Base-by-base conservation (phyloP, 768 basidiomycete species). In the Hericium rajendrae region DNA sequence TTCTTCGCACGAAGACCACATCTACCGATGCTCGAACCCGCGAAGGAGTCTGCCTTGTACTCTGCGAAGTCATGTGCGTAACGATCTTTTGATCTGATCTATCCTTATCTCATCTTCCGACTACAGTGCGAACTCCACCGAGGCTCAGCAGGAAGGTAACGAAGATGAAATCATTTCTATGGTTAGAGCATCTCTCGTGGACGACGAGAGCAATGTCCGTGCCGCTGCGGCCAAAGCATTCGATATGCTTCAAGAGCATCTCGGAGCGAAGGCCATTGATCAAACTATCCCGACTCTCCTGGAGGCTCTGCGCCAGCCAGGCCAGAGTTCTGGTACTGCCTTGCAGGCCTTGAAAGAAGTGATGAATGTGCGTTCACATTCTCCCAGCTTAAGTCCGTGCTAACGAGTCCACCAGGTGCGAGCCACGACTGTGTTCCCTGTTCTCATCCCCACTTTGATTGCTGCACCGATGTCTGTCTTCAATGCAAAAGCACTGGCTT, bases 241-340 rank as follows among this genome's bases (percentile, higher is more conserved):
- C 70, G 97, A 98, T 68, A 81, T 84, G 4, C 78, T 97, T n/a
- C 95, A 97, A 73, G 91, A 94, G 60, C 80, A 87, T 64, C 79
- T 97, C 41, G 97, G 95, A 6, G 78, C 83, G 32, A 90, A 86
- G 67, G 94, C 94, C 6, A 94, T 97, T 60, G 95, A 98, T 66
- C 83, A 94, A 72, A 98, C 93, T 0, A 97, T 98, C 58, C 95
- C 97, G 0, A 98, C 95, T 0, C 71, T 98, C 0, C 70, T 99
- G 54, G 93, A 94, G 64, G 95, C 95, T 1, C 84, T 98, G 38
- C 85, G 91, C 16, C 89, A 93, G 69, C 92, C 94, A 13, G 94
- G 94, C 4, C 88, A 86, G 64, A 83, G 88, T 18, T 95, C 95
- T n/a, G 94, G 92, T 10, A 97, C 95, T 15, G 95, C 97, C 11